Conservation (phyloP, 2,329 filamentous ascomycete species). For the Cercospora sp. region DNA sequence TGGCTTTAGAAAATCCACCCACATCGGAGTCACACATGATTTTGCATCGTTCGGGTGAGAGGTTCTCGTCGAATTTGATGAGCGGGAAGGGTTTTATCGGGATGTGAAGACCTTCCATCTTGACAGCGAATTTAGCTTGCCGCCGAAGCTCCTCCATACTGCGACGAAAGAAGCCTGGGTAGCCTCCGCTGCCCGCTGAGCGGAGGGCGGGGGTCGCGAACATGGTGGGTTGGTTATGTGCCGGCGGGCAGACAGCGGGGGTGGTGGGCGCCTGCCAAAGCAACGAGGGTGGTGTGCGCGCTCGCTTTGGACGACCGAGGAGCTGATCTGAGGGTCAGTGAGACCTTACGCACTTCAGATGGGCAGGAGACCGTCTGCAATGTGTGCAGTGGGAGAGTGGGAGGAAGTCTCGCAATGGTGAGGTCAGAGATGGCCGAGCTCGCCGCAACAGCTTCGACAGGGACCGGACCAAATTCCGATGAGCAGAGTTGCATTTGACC, state of each 20-base stretch:
- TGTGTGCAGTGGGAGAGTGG: not conserved
- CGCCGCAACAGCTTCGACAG: constrained; percentile 6
- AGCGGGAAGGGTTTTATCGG: constrained; percentile 65
- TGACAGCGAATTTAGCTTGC: constrained; percentile 61
- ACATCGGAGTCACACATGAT: constrained; percentile 82
- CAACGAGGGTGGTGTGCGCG: not conserved
- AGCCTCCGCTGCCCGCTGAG: constrained; percentile 19
- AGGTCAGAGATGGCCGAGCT: constrained; percentile 14
- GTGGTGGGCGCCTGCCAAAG: not conserved
- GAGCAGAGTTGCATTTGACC: not conserved
- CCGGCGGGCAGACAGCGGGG: not conserved
- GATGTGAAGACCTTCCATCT: constrained; percentile 67
- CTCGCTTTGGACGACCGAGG: not conserved
- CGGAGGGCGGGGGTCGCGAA: constrained; percentile 28
- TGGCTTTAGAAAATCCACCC: constrained; percentile 77
- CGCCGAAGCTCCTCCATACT: constrained; percentile 61
- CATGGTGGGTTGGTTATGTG: constrained; percentile 16
- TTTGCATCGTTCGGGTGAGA: constrained; percentile 57
- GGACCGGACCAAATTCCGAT: not conserved
- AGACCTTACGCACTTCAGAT: not conserved
- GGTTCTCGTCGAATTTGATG: constrained; percentile 60
- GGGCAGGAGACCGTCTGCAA: not conserved
- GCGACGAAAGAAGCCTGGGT: constrained; percentile 57
- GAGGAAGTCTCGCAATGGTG: not conserved
- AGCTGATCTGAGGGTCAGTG: not conserved